A percentile compares a stretch with the other conserved stretches of the same genome.
Conservation (phyloP, 352 stramenopile genomes). For the Globisporangium perplexum region DNA sequence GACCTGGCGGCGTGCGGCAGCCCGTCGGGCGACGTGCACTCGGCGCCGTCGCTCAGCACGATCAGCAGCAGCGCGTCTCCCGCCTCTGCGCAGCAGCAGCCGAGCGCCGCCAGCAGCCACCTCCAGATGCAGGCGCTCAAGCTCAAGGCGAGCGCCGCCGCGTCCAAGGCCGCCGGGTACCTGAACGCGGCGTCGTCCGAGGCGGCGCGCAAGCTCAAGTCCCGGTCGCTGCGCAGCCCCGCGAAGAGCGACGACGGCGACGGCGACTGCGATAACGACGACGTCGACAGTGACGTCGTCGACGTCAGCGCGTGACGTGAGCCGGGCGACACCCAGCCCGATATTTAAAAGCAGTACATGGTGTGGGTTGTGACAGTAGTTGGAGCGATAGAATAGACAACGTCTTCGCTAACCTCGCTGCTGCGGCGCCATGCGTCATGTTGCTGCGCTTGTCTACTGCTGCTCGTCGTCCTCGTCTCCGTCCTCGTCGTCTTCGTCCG, state of each 20-base stretch:
- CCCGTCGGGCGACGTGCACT: constrained; percentile 12
- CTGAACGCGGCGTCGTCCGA: constrained; percentile 48
- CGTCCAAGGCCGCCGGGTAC: constrained; percentile 37
- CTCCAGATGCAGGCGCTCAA: constrained; percentile 31
- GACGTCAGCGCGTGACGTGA: not conserved
- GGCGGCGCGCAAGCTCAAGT: constrained; percentile 47
- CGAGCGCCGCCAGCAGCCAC: constrained; percentile 15
- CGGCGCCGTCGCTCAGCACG: constrained; percentile 12
- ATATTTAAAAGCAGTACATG: too few species aligned
- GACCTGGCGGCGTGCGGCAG: constrained; percentile 10
- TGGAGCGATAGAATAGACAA: too few species aligned
- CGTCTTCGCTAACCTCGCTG: not conserved
- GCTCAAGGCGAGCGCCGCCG: constrained; percentile 25
- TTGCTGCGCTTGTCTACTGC: constrained; percentile 9
- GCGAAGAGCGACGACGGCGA: constrained; percentile 23
- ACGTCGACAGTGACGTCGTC: not conserved
- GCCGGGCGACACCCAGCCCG: too few species aligned
- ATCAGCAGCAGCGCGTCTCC: constrained; percentile 10
- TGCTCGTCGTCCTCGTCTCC: constrained; percentile 34
- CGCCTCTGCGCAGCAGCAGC: not conserved
- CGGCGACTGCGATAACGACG: too few species aligned
- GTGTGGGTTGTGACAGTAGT: too few species aligned
- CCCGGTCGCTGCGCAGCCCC: constrained; percentile 15
- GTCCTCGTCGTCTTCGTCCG: constrained; percentile 45
- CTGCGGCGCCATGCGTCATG: too few species aligned